Evolutionary conservation across 306 rosid species (phyloP).

Genomic region (Luffa aegyptiaca): DNA sequence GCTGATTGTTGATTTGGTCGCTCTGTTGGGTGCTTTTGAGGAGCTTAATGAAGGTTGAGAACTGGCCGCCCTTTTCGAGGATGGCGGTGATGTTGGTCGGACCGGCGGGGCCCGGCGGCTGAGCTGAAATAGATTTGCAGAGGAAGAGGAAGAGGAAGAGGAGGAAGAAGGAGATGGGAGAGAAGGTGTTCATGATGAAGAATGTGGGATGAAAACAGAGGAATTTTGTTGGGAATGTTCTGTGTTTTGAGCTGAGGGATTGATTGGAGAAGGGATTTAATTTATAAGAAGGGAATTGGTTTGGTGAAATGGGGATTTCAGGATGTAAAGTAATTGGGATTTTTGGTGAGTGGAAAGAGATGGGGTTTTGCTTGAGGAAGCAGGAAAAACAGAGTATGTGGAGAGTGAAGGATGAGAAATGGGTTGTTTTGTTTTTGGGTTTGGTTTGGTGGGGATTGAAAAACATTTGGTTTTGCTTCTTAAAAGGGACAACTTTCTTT

Average conservation of each 20-base stretch:
- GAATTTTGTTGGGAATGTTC: not conserved
- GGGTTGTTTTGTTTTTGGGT: not conserved
- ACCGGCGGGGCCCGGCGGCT: constrained; percentile 46
- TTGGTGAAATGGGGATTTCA: constrained; percentile 12
- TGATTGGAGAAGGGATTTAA: not conserved
- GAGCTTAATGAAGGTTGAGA: constrained; percentile 64
- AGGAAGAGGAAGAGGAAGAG: not conserved
- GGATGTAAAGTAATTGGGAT: not conserved
- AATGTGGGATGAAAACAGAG: not conserved
- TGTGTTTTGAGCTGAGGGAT: not conserved
- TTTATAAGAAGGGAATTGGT: not conserved
- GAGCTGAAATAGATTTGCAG: not conserved
- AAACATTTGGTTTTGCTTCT: not conserved
- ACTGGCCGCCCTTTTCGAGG: constrained; percentile 82
- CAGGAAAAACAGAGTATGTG: constrained; percentile 8
- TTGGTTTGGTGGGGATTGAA: not conserved
- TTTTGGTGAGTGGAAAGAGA: constrained; percentile 11
- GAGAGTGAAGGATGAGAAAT: not conserved
- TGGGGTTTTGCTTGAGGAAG: constrained; percentile 12
- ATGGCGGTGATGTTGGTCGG: constrained; percentile 57
- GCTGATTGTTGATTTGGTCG: constrained; percentile 67
- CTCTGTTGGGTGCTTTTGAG: constrained; percentile 48
- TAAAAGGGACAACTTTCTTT: not conserved
- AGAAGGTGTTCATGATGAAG: not conserved
- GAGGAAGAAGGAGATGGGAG: not conserved